These are phyloP conservation scores for Scedosporium dehoogii DNA, from an alignment of 2,329 filamentous ascomycete species.

Conservation along the genomic window DNA sequence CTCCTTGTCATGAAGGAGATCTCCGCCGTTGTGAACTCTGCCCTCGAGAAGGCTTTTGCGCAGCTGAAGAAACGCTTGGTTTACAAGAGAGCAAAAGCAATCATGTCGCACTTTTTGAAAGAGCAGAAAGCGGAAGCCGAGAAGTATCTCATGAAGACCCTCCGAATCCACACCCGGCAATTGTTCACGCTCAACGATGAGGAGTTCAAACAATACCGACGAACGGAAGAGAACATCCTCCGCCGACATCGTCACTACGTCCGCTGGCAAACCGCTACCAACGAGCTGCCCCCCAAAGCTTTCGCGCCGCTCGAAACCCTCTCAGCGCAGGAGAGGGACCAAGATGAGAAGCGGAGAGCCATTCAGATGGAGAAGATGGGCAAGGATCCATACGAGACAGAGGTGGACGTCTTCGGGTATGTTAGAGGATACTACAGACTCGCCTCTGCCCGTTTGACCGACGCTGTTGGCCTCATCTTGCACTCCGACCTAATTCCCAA, in stretches of 20 bases:
- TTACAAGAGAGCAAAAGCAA: slow-evolving; percentile 34
- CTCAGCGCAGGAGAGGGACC: slow-evolving; percentile 34
- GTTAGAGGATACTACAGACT: slow-evolving; percentile 61
- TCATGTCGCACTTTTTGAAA: slow-evolving; percentile 34
- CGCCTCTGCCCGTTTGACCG: slow-evolving; percentile 54
- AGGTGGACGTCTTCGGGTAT: slow-evolving; percentile 53
- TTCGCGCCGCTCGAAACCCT: slow-evolving; percentile 28
- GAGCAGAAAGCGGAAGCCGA: slow-evolving; percentile 25
- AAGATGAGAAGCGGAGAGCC: slow-evolving; percentile 32
- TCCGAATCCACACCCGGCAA: slow-evolving; percentile 40
- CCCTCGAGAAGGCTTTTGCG: slow-evolving; percentile 37
- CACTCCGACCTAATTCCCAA: slow-evolving; percentile 38
- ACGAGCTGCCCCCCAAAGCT: slow-evolving; percentile 17
- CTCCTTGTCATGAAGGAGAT: slow-evolving; percentile 31
- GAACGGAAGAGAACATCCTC: slow-evolving; percentile 34
- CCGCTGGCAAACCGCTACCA: slow-evolving; percentile 31
- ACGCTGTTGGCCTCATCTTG: slow-evolving; percentile 38
- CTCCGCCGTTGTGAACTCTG: slow-evolving; percentile 27
- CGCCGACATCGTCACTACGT: slow-evolving; percentile 37
- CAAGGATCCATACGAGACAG: slow-evolving; percentile 46
- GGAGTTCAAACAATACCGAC: slow-evolving; percentile 33
- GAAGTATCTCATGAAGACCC: slow-evolving; percentile 32
- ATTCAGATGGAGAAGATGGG: slow-evolving; percentile 37
- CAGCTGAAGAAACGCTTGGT: slow-evolving; percentile 36
- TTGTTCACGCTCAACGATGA: slow-evolving; percentile 49